Evolutionary conservation across 352 stramenopile species (phyloP).

Genomic region (Thraustotheca clavata): DNA sequence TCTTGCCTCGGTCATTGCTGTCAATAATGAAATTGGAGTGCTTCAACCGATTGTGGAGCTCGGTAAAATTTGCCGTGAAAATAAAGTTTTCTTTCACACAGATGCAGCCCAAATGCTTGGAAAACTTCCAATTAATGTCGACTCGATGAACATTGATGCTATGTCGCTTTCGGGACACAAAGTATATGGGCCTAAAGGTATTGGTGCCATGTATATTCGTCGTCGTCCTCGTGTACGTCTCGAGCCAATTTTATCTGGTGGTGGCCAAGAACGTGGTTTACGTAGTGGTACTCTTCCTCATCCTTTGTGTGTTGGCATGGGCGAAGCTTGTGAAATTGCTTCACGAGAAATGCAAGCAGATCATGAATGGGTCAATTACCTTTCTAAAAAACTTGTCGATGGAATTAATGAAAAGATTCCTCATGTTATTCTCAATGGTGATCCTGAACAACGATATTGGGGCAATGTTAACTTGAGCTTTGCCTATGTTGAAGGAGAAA

Average conservation of each 20-base stretch:
- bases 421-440: constrained; percentile 96
- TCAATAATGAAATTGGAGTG: constrained; percentile 99
- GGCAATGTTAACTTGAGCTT: constrained; percentile 99
- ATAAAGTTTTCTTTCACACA: constrained; percentile 98
- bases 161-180: constrained; percentile 98
- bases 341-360: constrained; percentile 95
- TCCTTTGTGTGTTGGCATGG: constrained; percentile 80
- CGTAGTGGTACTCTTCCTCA: constrained; percentile 84
- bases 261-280: constrained; percentile 96
- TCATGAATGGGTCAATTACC: constrained; percentile 85
- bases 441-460: constrained; percentile 88
- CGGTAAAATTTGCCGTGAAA: constrained; percentile 85
- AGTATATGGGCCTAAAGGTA: constrained; percentile 98
- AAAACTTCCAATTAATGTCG: constrained; percentile 96
- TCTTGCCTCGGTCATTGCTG: constrained; percentile 96
- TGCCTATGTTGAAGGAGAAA: constrained; percentile 99
- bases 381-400: constrained; percentile 93
- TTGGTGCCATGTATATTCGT: constrained; percentile 97
- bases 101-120: constrained; percentile 98
- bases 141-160: constrained; percentile 98
- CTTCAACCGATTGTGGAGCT: constrained; percentile 97
- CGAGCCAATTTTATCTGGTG: constrained; percentile 96
- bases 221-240: constrained; percentile 93
- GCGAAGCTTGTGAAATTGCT: constrained; percentile 89
- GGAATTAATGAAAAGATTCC: constrained; percentile 70